A percentile compares a stretch with the other conserved stretches of the same genome.
These are phyloP conservation scores for Saccharomyces mikatae DNA, from an alignment of 805 yeast species.

Conservation along the genomic window DNA sequence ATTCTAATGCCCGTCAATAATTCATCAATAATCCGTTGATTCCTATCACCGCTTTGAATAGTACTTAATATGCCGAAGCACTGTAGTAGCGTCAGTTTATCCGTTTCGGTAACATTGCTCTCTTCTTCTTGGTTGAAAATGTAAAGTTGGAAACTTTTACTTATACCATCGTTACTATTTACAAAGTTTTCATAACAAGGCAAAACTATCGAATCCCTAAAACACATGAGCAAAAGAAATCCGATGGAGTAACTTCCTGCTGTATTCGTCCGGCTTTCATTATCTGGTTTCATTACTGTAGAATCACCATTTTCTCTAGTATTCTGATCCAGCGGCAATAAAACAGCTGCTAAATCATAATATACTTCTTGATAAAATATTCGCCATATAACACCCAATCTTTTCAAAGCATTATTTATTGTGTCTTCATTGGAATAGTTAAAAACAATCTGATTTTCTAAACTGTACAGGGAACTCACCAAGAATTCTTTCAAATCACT, in stretches of 20 bases:
- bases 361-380: conserved; percentile 40
- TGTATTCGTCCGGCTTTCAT: conserved; percentile 2
- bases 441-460: conserved; percentile 23
- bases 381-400: conserved; percentile 40
- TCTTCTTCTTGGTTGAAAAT: conserved; percentile 19
- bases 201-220: conserved; percentile 40
- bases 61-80: conserved; percentile 48
- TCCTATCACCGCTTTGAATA: conserved; percentile 41
- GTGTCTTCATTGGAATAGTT: conserved; percentile 14
- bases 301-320: not conserved
- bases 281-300: conserved; percentile 6
- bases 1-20: conserved; percentile 25
- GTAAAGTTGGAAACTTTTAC: conserved; percentile 10
- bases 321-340: conserved; percentile 39
- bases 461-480: conserved; percentile 22
- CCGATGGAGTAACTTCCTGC: conserved; percentile 15
- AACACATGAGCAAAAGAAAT: conserved; percentile 32
- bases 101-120: conserved; percentile 32
- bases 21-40: conserved; percentile 45
- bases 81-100: conserved; percentile 37
- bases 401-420: conserved; percentile 21
- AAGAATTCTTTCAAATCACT: not conserved
- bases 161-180: conserved; percentile 10
- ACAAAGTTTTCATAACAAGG: conserved; percentile 37
- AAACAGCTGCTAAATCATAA: conserved; percentile 47